Percentiles rank a stretch among this genome's conserved stretches.
These are phyloP conservation scores for Ophiostoma populinum DNA, from an alignment of 2,329 filamentous ascomycete genomes.

Conservation along the genomic window DNA sequence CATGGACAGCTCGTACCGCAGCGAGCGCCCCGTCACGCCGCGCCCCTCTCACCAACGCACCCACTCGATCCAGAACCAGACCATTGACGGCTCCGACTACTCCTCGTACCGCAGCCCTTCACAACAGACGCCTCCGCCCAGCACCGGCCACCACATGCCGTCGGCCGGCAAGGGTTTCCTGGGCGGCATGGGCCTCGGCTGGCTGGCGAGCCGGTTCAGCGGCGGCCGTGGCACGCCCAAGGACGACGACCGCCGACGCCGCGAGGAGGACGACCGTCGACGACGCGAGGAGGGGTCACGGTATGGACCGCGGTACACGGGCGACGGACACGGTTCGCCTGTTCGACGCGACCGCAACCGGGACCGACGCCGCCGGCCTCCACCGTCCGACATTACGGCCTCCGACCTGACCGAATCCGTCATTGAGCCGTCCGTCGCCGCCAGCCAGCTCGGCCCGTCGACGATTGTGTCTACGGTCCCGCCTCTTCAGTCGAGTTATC, in stretches of 20 bases:
- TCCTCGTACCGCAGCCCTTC: slow-evolving; percentile 48
- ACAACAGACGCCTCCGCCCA: slow-evolving; percentile 29
- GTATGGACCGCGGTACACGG: slow-evolving; percentile 52
- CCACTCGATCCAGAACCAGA: slow-evolving; percentile 20
- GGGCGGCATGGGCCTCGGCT: slow-evolving; percentile 48
- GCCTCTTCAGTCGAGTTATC: no score
- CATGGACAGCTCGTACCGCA: slow-evolving; percentile 21
- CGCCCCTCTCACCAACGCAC: slow-evolving; percentile 28
- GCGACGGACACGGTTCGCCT: slow-evolving; percentile 43
- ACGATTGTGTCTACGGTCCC: no score
- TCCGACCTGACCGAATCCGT: slow-evolving; percentile 19
- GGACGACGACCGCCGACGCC: slow-evolving; percentile 30
- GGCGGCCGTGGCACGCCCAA: slow-evolving; percentile 33
- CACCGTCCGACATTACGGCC: slow-evolving; percentile 9
- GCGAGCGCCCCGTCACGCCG: slow-evolving; percentile 26
- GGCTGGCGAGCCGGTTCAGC: slow-evolving; percentile 48
- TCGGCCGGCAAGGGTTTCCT: slow-evolving; percentile 39
- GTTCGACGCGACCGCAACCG: slow-evolving; percentile 21
- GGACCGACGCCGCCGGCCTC: slow-evolving; percentile 13
- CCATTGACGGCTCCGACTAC: slow-evolving; percentile 36
- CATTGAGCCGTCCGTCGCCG: slow-evolving; percentile 17
- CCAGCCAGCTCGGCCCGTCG: no score
- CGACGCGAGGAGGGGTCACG: slow-evolving; percentile 23
- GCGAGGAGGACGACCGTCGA: slow-evolving; percentile 27
- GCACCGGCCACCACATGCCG: slow-evolving; percentile 16